Percentiles rank a stretch among this genome's conserved stretches.
Conservation (phyloP, 2,329 filamentous ascomycete genomes). For the Sporothrix mexicana region DNA sequence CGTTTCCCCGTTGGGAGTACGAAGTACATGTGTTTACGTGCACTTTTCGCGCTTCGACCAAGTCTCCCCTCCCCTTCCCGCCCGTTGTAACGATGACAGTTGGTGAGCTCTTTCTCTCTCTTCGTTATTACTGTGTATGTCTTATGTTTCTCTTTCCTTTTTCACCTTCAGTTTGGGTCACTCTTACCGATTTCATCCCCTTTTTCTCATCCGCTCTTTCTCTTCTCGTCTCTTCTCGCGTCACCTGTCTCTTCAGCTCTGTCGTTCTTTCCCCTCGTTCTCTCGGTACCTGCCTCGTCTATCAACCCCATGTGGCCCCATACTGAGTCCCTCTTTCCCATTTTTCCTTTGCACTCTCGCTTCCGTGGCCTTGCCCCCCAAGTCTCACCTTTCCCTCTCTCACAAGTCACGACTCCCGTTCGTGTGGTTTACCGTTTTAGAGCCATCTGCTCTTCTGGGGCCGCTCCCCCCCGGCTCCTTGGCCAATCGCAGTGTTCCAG, state of each 20-base stretch:
- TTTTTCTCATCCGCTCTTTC: neutral
- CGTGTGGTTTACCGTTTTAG: neutral
- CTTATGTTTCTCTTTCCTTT: neutral
- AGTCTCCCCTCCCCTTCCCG: slow-evolving; percentile 6
- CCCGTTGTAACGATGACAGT: slow-evolving; percentile 15
- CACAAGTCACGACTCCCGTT: slow-evolving; percentile 16
- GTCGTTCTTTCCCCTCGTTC: neutral
- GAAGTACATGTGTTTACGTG: slow-evolving; percentile 27
- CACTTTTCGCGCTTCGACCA: slow-evolving; percentile 11
- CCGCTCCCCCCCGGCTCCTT: slow-evolving; percentile 24
- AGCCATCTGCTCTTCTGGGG: neutral
- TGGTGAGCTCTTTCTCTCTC: neutral
- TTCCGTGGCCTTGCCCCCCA: slow-evolving; percentile 1
- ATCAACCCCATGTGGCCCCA: slow-evolving; percentile 6
- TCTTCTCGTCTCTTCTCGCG: neutral
- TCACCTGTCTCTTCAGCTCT: neutral
- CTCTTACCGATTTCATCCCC: neutral
- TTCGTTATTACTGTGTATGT: neutral
- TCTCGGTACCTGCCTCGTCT: slow-evolving; percentile 1
- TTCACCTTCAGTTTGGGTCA: neutral
- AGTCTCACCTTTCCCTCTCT: slow-evolving; percentile 11
- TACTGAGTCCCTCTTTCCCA: slow-evolving; percentile 18
- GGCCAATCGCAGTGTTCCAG: slow-evolving; percentile 31
- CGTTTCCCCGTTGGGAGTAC: slow-evolving; percentile 6
- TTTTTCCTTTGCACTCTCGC: slow-evolving; percentile 9